These are phyloP conservation scores for Diaporthe australafricana DNA, from an alignment of 2,329 filamentous ascomycete genomes.

Conservation along the genomic window DNA sequence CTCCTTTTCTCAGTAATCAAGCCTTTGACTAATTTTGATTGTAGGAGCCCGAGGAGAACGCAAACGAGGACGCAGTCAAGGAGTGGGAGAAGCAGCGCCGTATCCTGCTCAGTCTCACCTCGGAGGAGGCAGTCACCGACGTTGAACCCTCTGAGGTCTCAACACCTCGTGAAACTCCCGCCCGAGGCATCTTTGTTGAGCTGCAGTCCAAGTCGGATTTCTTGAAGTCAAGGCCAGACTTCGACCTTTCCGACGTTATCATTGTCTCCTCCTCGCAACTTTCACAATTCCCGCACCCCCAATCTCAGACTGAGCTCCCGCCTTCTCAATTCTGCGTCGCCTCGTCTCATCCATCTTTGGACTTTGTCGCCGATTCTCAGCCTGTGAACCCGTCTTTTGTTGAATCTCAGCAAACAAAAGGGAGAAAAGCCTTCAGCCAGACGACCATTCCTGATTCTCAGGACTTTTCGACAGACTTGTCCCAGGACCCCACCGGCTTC, in stretches of 20 bases:
- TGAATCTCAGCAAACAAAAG: neutral
- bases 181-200: conserved; percentile 28
- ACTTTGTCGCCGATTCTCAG: conserved; percentile 33
- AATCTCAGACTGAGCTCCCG: conserved; percentile 27
- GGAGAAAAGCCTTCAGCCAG: conserved; percentile 43
- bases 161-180: conserved; percentile 7
- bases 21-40: neutral
- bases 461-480: conserved; percentile 41
- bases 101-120: conserved; percentile 13
- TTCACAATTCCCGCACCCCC: conserved; percentile 24
- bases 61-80: conserved; percentile 42
- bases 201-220: conserved; percentile 36
- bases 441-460: conserved; percentile 59
- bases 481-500: conserved; percentile 24
- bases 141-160: conserved; percentile 12
- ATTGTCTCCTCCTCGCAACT: conserved; percentile 33
- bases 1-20: neutral
- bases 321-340: conserved; percentile 33
- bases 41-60: conserved; percentile 45
- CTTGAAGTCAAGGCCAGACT: conserved; percentile 35
- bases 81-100: conserved; percentile 40
- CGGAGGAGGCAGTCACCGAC: neutral
- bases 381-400: neutral
- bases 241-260: conserved; percentile 41
- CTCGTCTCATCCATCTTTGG: conserved; percentile 38